Percentiles rank a stretch among this genome's conserved stretches.
Conservation (phyloP, 306 rosid genomes). For the Castanea crenata region DNA sequence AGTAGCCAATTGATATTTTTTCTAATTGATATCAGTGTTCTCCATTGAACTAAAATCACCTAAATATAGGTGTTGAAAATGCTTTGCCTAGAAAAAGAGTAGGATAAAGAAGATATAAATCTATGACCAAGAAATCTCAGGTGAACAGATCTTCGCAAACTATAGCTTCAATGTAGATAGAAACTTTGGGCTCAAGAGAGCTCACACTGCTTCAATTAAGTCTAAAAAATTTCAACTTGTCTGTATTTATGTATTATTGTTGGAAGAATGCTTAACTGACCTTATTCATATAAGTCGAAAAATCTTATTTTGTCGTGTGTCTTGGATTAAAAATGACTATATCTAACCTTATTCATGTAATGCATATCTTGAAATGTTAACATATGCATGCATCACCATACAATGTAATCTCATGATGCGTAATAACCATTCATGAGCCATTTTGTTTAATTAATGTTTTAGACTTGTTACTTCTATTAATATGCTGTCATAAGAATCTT, state of each 20-base stretch:
- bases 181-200: conserved; percentile 1
- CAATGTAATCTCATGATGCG: neutral
- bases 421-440: neutral
- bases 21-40: neutral
- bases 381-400: neutral
- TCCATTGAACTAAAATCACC: neutral
- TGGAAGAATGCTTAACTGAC: neutral
- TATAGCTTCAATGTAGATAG: neutral
- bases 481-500: neutral
- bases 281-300: too few species aligned
- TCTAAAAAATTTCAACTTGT: neutral
- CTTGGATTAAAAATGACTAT: neutral
- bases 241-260: neutral
- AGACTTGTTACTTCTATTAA: neutral
- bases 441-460: neutral
- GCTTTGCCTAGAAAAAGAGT: neutral
- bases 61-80: neutral
- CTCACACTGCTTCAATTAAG: neutral
- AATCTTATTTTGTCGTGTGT: neutral
- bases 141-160: neutral
- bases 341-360: neutral
- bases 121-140: neutral
- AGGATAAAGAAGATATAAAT: neutral
- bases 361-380: neutral
- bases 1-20: neutral